Evolutionary conservation across 331 rosid species (phyloP), one percentile per base, ranked within the genome.

Genomic region (Dryas integrifolia): DNA sequence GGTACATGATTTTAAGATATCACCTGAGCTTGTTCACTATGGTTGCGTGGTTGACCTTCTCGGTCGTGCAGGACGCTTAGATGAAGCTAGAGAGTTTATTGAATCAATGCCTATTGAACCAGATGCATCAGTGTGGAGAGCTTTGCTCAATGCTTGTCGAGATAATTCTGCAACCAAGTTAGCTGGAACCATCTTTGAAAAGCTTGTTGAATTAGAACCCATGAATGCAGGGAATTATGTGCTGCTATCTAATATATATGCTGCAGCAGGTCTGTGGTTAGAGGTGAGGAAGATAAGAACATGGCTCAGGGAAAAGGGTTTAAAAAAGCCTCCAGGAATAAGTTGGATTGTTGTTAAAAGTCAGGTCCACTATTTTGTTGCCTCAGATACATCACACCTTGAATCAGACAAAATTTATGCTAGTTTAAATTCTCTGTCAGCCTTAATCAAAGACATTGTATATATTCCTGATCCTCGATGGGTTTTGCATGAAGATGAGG

Each of bases 11-110:
- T 78, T 80, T 38, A 63, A 78, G 45, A 63, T 85, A 16, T 62
- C 77, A 74, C 87, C 85, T 1, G 76, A 85, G 65, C 85, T 80
- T 58, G 70, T 63, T 77, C 87, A 85, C 69, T 82, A 80, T 74
- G 89, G 85, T 60, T 80, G 87, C 53, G 69, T 82, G 74, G 85
- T 80, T 35, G 87, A 82, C 75, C 85, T 85, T 48, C 86, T 85
- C 48, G 83, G 87, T 24, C 89, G 87, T 5, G 85, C 85, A 71
- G 85, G 83, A 44, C 77, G 62, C 13, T 67, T 77, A 41, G 49
- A 56, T 35, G 85, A 80, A 75, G 87, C 87, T 39, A 77, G 68
- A 58, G 76, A 78, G 58, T 82, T 82, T 51, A 72, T 85, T 12
- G 64, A 72, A 58, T 80, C 75, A 38, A 77, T 80, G 81, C 86